These are phyloP conservation scores for Umbelopsis sp. DNA, from an alignment of 371 early-diverging fungal genomes.

Conservation along the genomic window DNA sequence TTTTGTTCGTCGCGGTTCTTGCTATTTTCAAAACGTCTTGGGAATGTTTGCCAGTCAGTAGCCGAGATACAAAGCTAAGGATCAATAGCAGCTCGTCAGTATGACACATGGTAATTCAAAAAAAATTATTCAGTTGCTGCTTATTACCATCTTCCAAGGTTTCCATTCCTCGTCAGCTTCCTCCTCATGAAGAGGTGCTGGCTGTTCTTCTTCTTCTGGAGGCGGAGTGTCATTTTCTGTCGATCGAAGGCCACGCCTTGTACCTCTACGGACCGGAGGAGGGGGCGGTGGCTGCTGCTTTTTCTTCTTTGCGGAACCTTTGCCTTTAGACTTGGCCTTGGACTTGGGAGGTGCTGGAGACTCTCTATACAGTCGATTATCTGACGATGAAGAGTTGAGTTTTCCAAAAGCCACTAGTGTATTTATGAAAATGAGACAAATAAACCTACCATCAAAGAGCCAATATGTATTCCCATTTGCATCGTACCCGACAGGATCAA, in stretches of 20 bases:
- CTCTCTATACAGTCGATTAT: slow-evolving; percentile 72
- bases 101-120: background rate
- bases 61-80: slow-evolving; percentile 56
- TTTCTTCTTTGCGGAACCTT: slow-evolving; percentile 21
- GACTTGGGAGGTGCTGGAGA: slow-evolving; percentile 42
- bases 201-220: slow-evolving; percentile 29
- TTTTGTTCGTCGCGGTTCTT: slow-evolving; percentile 59
- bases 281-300: slow-evolving; percentile 23
- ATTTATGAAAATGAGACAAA: background rate
- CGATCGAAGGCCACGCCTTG: slow-evolving; percentile 29
- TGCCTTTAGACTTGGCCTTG: background rate
- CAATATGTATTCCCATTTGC: slow-evolving; percentile 70
- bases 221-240: slow-evolving; percentile 7
- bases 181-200: slow-evolving; percentile 29
- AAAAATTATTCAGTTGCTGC: no score
- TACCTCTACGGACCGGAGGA: slow-evolving; percentile 25
- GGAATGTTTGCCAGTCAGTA: slow-evolving; percentile 66
- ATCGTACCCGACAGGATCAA: slow-evolving; percentile 76
- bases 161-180: slow-evolving; percentile 41
- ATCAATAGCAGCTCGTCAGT: background rate
- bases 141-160: slow-evolving; percentile 49
- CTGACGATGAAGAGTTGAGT: slow-evolving; percentile 29
- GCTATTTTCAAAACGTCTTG: slow-evolving; percentile 54
- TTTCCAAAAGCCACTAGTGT: background rate
- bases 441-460: slow-evolving; percentile 73